Evolutionary conservation across 176 grass and related monocot species (phyloP).

Genomic region (Thalia dealbata): DNA sequence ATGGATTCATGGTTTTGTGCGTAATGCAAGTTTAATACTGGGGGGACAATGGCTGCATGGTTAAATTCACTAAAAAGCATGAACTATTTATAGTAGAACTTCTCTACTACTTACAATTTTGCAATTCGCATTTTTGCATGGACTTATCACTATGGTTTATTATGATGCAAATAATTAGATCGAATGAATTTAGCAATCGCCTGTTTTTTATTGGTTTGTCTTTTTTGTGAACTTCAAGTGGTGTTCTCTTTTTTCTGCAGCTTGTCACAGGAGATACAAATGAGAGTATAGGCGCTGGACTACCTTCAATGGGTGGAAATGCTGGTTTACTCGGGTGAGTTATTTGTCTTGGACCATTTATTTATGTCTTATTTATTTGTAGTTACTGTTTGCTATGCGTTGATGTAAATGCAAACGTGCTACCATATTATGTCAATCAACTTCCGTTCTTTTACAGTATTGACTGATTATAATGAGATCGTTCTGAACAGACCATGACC

Average conservation of each 20-base stretch:
- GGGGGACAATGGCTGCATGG: too few relatives aligned
- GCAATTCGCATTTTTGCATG: not conserved
- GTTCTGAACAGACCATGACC: too few relatives aligned
- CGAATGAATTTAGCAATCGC: too few relatives aligned
- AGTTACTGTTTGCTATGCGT: not conserved
- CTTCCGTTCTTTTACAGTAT: too few relatives aligned
- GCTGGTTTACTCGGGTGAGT: constrained; percentile 75
- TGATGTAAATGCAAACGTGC: too few relatives aligned
- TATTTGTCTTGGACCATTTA: constrained; percentile 11
- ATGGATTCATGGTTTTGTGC: too few relatives aligned
- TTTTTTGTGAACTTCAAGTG: constrained; percentile 3
- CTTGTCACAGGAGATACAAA: constrained; percentile 54
- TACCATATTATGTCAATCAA: too few relatives aligned
- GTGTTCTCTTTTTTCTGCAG: constrained; percentile 31
- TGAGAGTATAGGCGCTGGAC: constrained; percentile 31
- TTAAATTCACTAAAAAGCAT: too few relatives aligned
- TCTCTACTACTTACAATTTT: not conserved
- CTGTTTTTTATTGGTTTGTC: not conserved
- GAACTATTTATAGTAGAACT: not conserved
- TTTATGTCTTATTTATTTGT: constrained; percentile 5
- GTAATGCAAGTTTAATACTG: too few relatives aligned
- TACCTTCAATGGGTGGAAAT: constrained; percentile 59
- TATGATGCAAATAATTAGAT: not conserved
- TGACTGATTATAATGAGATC: too few relatives aligned
- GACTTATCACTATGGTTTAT: too few relatives aligned